Evolutionary conservation across 345 rosid species (phyloP), one percentile per base, ranked within the genome.

Genomic region (Populus euphratica): DNA sequence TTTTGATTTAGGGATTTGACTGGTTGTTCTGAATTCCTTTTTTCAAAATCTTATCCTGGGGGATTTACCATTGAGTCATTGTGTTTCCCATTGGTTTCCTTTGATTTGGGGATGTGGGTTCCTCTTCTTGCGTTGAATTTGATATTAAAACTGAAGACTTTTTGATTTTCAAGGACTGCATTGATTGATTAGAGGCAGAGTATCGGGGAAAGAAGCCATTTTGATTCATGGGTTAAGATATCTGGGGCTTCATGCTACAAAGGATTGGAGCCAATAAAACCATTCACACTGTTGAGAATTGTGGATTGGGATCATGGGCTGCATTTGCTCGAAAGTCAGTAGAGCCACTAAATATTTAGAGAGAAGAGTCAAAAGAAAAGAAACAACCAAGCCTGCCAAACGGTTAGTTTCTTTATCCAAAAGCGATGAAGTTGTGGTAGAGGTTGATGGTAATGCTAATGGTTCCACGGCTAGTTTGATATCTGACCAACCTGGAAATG

Each of bases 261-360:
- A 17, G 16, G 61, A 67, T 23, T 75, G 79, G 52, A 59, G 31
- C 23, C 41, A 12, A n/a, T 38, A 73, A 43, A 61, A 74, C 38
- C 35, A 29, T 8, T 20, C 25, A 70, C 13, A 14, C 23, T 16
- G 69, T 6, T 43, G 25, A 52, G 59, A 73, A 54, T 71, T 74
- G 69, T 82, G 81, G 85, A 73, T 47, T 64, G 69, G 72, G 73
- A 81, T 80, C 61, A 96, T 92, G 99, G 98, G 99, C 5, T 91
- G 99, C 88, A 85, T 88, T 75, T 92, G 96, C 91, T 87, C 96
- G 56, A 96, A 93, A 86, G 94, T 86, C 52, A 65, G 81, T 82
- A 82, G 83, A 70, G 86, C 86, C 38, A 77, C 80, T 75, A 86
- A 79, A 5, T 76, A 16, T 59, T 69, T 63, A 20, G 80, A 76